These are phyloP conservation scores for Xylaria sp. DNA, from an alignment of 2,329 filamentous ascomycete species.

Conservation along the genomic window DNA sequence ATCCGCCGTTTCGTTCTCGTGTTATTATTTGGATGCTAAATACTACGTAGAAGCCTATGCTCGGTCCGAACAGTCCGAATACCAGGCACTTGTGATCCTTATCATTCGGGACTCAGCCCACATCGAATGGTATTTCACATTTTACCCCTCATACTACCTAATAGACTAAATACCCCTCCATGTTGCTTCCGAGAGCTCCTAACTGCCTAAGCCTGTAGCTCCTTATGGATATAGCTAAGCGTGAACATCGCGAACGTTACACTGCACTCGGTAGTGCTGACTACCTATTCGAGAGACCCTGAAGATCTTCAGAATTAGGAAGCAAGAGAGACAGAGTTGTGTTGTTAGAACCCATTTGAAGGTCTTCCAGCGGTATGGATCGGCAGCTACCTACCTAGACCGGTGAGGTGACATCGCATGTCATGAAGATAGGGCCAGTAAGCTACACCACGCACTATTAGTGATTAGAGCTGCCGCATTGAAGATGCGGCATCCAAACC, in stretches of 20 bases:
- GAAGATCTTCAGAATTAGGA: slow-evolving; percentile 10
- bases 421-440: slow-evolving; percentile 25
- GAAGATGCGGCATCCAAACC: slow-evolving; percentile 22
- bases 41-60: background rate
- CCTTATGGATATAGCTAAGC: slow-evolving; percentile 4
- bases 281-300: slow-evolving; percentile 15
- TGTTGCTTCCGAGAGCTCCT: background rate
- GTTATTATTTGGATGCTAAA: background rate
- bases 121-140: slow-evolving; percentile 22
- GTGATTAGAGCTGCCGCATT: slow-evolving; percentile 26
- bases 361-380: slow-evolving; percentile 15
- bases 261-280: slow-evolving; percentile 11
- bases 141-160: slow-evolving; percentile 28
- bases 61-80: slow-evolving; percentile 32
- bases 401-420: slow-evolving; percentile 21
- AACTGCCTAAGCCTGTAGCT: background rate
- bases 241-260: slow-evolving; percentile 7
- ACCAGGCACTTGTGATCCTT: background rate
- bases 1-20: background rate
- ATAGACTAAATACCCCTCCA: slow-evolving; percentile 19
- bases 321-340: background rate
- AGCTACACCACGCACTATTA: slow-evolving; percentile 26
- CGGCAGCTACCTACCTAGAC: slow-evolving; percentile 14
- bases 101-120: slow-evolving; percentile 13
- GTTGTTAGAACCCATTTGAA: background rate